Base-by-base conservation (phyloP, 257 asterid genomes). In the Misopates orontium region DNA sequence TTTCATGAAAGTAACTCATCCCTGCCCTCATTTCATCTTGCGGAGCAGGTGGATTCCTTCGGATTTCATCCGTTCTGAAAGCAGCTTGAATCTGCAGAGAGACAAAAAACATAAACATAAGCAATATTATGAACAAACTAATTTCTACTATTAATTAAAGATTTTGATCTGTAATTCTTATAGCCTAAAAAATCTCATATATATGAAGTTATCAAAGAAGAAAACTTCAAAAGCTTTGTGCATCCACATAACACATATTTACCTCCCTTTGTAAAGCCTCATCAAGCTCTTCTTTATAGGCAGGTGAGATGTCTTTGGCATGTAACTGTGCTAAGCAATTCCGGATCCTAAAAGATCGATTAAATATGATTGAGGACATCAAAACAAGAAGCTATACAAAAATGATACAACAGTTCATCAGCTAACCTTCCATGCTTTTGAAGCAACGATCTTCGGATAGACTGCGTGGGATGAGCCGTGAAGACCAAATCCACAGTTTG, bases 1-100 rank as follows among this genome's bases (percentile, higher is more conserved):
- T 83, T 64, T 83, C 85, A 21, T 83, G 83, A 31, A 83, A 79
- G 41, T 83, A 83, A 75, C 85, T 83, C 88, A 83, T 83, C 32
- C 88, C 88, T 2, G 85, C 88, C 50, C 88, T 83, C 88, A 83
- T 83, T 71, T 83, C 85, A 56, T 83, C 88, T 77, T 83, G 88
- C 5, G 85, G 88, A 14, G 83, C 73, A 14, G 85, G 88, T 42
- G 83, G 80, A 14, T 73, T 70, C 71, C 88, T 82, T 56, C 85
- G 75, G 62, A 82, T 82, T 72, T 82, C 88, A 60, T 82, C 88
- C 40, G 88, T 82, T 51, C 88, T 81, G 50, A 82, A 82, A 71
- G 85, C 85, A 74, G 88, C 88, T 74, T 82, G 88, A 60, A 82
- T 79, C 88, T 82, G 73, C 47, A 57, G 48, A 45, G 41, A 60